Percentiles rank a stretch among this genome's conserved stretches.
These are phyloP conservation scores for Naematelia encephala DNA, from an alignment of 768 basidiomycete species.

Conservation along the genomic window DNA sequence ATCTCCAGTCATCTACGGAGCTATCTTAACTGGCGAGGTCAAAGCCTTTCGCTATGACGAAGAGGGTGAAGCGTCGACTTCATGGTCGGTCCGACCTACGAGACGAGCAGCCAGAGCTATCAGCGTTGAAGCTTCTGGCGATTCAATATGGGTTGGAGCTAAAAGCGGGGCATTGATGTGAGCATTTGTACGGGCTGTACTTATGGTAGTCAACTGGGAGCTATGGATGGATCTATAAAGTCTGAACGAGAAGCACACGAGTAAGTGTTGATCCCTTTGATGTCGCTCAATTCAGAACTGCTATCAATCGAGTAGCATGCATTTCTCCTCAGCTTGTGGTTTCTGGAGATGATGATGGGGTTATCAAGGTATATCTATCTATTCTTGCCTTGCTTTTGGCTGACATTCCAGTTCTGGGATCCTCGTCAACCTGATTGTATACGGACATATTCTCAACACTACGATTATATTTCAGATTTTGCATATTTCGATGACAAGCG, in stretches of 20 bases:
- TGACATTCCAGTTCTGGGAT: slow-evolving; percentile 75
- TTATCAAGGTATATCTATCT: slow-evolving; percentile 67
- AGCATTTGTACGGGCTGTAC: slow-evolving; percentile 55
- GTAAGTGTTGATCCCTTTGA: slow-evolving; percentile 19
- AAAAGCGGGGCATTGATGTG: slow-evolving; percentile 77
- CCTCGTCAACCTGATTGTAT: slow-evolving; percentile 65
- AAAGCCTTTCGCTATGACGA: slow-evolving; percentile 77
- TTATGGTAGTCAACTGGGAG: slow-evolving; percentile 29
- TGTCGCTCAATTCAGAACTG: slow-evolving; percentile 56
- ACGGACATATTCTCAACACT: slow-evolving; percentile 76
- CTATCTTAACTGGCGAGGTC: slow-evolving; percentile 74
- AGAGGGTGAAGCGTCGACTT: slow-evolving; percentile 28
- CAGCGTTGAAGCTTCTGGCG: slow-evolving; percentile 65
- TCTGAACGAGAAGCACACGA: slow-evolving; percentile 43
- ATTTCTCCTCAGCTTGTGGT: slow-evolving; percentile 68
- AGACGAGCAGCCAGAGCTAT: slow-evolving; percentile 80
- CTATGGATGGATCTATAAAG: slow-evolving; percentile 31
- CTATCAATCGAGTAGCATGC: slow-evolving; percentile 79
- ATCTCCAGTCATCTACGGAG: slow-evolving; percentile 63
- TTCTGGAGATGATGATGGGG: slow-evolving; percentile 90
- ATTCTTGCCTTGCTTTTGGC: not conserved
- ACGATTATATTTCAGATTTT: slow-evolving; percentile 92
- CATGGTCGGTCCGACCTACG: slow-evolving; percentile 67
- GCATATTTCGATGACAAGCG: slow-evolving; percentile 78
- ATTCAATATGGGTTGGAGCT: slow-evolving; percentile 69